These are phyloP conservation scores for Penicillium occitanis DNA, from an alignment of 2,329 filamentous ascomycete genomes.

Conservation along the genomic window DNA sequence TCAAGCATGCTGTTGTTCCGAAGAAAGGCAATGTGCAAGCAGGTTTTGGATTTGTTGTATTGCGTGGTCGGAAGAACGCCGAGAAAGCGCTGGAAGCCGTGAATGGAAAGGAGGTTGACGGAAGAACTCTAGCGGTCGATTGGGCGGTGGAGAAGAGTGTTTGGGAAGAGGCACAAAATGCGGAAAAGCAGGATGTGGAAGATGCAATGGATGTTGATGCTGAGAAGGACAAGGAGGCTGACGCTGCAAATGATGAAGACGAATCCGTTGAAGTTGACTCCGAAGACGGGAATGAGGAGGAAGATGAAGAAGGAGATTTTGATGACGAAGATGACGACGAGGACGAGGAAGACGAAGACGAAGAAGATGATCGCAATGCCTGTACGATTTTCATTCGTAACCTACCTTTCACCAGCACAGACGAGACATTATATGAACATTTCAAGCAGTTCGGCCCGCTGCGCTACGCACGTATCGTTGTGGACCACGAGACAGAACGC, in stretches of 20 bases:
- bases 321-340: constrained; percentile 43
- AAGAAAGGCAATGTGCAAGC: constrained; percentile 69
- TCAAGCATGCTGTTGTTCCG: constrained; percentile 83
- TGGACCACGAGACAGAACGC: constrained; percentile 79
- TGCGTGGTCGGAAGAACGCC: constrained; percentile 85
- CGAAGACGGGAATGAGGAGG: constrained; percentile 47
- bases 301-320: constrained; percentile 45
- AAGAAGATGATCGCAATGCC: constrained; percentile 58
- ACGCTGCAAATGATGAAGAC: constrained; percentile 44
- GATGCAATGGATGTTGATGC: constrained; percentile 16
- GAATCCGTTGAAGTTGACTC: constrained; percentile 39
- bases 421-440: constrained; percentile 78
- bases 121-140: constrained; percentile 85
- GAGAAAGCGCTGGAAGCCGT: constrained; percentile 80
- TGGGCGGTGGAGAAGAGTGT: constrained; percentile 92
- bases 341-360: constrained; percentile 47
- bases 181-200: constrained; percentile 34
- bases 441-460: constrained; percentile 86
- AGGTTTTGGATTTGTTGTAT: constrained; percentile 89
- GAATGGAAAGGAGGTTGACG: constrained; percentile 89
- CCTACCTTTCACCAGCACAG: constrained; percentile 81
- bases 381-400: constrained; percentile 91
- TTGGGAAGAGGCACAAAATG: constrained; percentile 63
- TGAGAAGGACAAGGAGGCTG: constrained; percentile 37
- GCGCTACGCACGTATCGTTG: constrained; percentile 86